phyloP scores from a whole-genome alignment of 2,329 filamentous ascomycete genomes.

The Nothophoma quercina region DNA sequence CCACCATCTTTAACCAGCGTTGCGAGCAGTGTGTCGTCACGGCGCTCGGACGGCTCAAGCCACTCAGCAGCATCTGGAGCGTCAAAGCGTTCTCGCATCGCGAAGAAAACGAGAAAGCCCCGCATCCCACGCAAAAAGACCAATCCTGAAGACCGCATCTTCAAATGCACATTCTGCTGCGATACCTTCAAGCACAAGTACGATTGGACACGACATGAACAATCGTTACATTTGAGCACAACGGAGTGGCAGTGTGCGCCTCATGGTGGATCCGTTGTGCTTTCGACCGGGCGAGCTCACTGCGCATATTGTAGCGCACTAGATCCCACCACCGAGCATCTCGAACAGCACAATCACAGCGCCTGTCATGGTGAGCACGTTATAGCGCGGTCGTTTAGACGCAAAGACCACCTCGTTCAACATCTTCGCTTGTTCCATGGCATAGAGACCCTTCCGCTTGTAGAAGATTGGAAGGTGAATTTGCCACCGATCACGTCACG shows the following conservation, averaged over 20 bases:
- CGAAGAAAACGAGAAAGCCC: constrained; percentile 14
- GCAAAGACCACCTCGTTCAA: constrained; percentile 40
- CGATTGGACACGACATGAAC: constrained; percentile 41
- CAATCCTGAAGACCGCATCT: constrained; percentile 19
- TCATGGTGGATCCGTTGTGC: constrained; percentile 50
- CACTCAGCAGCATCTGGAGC: constrained; percentile 67
- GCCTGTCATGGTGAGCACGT: constrained; percentile 28
- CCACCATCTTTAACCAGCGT: constrained; percentile 56
- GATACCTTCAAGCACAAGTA: constrained; percentile 41
- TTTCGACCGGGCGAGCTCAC: constrained; percentile 55
- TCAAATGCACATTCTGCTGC: constrained; percentile 42
- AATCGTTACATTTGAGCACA: constrained; percentile 37
- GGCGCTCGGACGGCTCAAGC: constrained; percentile 55
- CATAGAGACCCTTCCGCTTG: constrained; percentile 43
- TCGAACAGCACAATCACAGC: constrained; percentile 31
- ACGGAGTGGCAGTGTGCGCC: constrained; percentile 36
- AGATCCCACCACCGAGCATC: constrained; percentile 12
- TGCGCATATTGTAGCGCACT: constrained; percentile 19
- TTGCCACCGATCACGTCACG: constrained; percentile 30
- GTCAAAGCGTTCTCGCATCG: constrained; percentile 51
- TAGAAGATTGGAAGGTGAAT: constrained; percentile 33
- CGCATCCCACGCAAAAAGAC: constrained; percentile 1
- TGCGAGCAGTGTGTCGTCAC: constrained; percentile 55
- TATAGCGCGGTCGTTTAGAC: constrained; percentile 36
- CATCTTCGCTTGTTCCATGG: constrained; percentile 37